A percentile compares a stretch with the other conserved stretches of the same genome.
Conservation (phyloP, 192 early-diverging fungal species). For the Entomortierella chlamydospora region DNA sequence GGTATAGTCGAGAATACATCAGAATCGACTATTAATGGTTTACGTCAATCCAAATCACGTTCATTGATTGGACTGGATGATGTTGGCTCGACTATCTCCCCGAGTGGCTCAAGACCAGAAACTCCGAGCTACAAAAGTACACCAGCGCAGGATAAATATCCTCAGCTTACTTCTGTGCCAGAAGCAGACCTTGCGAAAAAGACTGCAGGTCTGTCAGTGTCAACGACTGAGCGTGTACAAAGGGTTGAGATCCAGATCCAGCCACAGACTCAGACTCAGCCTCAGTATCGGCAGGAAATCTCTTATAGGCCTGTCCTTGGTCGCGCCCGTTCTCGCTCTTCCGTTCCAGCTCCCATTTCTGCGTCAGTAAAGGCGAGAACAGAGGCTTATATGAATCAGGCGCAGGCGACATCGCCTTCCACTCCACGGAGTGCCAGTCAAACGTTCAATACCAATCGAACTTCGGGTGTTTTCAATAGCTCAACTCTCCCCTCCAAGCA, state of each 20-base stretch:
- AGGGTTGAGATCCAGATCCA: too few species aligned
- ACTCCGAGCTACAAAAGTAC: neutral
- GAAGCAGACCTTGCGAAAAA: slow-evolving; percentile 11
- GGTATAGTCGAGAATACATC: slow-evolving; percentile 1
- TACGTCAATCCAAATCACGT: slow-evolving; percentile 18
- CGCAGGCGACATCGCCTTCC: slow-evolving; percentile 4
- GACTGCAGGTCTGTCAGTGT: slow-evolving; percentile 2
- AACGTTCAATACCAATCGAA: slow-evolving; percentile 3
- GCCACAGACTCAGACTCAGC: neutral
- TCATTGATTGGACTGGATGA: neutral
- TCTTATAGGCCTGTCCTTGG: neutral
- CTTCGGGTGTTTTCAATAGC: neutral
- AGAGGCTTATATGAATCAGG: slow-evolving; percentile 45
- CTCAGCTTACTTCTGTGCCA: neutral
- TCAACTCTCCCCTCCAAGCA: neutral
- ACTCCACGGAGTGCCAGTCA: slow-evolving; percentile 1
- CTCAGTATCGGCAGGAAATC: neutral
- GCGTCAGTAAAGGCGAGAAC: slow-evolving; percentile 36
- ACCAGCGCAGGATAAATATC: neutral
- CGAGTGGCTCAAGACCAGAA: neutral
- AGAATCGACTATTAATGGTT: slow-evolving; percentile 13
- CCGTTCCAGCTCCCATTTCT: slow-evolving; percentile 11
- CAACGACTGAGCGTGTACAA: neutral
- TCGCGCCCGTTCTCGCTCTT: slow-evolving; percentile 32
- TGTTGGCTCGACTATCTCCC: neutral